phyloP scores from a whole-genome alignment of 2,329 filamentous ascomycete species.

The Colletotrichum sp. region DNA sequence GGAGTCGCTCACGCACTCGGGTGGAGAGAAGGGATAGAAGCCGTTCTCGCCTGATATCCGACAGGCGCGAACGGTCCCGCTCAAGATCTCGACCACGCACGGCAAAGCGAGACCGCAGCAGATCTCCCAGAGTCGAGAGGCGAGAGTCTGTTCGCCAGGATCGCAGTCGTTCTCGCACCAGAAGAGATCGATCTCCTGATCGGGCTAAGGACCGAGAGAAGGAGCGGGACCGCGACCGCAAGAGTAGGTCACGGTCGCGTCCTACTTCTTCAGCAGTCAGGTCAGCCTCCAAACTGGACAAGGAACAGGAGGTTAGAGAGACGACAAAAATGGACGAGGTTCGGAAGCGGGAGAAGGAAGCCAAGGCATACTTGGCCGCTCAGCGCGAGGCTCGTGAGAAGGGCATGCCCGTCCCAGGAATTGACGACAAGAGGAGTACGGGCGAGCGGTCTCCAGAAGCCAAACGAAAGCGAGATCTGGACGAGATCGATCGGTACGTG shows the following conservation, averaged over 20 bases:
- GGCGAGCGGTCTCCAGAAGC: constrained; percentile 44
- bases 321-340: constrained; percentile 67
- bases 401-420: constrained; percentile 61
- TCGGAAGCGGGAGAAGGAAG: constrained; percentile 66
- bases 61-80: constrained; percentile 10
- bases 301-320: constrained; percentile 55
- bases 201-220: constrained; percentile 13
- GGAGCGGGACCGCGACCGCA: constrained; percentile 36
- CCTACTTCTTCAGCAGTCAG: constrained; percentile 29
- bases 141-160: constrained; percentile 23
- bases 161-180: constrained; percentile 17
- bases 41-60: constrained; percentile 29
- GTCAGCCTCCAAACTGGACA: constrained; percentile 20
- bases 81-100: constrained; percentile 10
- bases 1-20: constrained; percentile 33
- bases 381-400: constrained; percentile 66
- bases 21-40: constrained; percentile 30
- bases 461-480: constrained; percentile 39
- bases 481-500: constrained; percentile 52
- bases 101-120: constrained; percentile 31
- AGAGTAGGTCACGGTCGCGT: constrained; percentile 50
- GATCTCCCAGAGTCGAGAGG: constrained; percentile 26
- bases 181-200: constrained; percentile 27
- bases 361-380: constrained; percentile 67
- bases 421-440: constrained; percentile 55